phyloP scores from a whole-genome alignment of 495 filamentous ascomycete species.

The Echria macrotheca region DNA sequence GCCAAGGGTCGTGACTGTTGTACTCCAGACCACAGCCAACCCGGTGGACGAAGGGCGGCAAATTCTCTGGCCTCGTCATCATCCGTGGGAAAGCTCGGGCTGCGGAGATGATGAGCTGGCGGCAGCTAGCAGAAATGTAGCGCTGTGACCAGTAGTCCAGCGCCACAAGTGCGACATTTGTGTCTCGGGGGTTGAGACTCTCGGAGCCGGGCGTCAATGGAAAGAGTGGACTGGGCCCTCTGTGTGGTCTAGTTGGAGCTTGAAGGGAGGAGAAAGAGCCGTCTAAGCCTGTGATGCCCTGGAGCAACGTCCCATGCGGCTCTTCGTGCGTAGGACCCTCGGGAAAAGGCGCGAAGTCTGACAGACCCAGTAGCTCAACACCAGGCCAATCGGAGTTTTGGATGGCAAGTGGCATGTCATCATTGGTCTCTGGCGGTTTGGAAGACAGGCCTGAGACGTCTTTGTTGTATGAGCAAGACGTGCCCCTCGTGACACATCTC shows the following conservation, averaged over 20 bases:
- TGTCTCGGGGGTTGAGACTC: background rate
- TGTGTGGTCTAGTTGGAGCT: too few relatives aligned
- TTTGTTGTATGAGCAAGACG: background rate
- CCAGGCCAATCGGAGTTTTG: too few relatives aligned
- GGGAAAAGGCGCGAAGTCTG: too few relatives aligned
- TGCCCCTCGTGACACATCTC: background rate
- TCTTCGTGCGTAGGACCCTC: too few relatives aligned
- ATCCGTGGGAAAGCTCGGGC: slow-evolving; percentile 5
- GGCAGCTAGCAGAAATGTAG: background rate
- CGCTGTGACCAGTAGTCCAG: background rate
- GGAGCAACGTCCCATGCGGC: too few relatives aligned
- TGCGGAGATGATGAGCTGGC: background rate
- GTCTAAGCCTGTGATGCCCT: too few relatives aligned
- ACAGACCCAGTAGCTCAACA: too few relatives aligned
- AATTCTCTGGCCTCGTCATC: background rate
- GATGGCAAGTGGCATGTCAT: background rate
- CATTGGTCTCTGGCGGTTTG: background rate
- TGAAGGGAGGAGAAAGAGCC: too few relatives aligned
- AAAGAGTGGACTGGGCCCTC: too few relatives aligned
- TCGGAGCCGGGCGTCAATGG: background rate
- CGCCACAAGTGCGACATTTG: too few relatives aligned
- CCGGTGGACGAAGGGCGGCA: slow-evolving; percentile 4
- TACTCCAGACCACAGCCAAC: background rate
- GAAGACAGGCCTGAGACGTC: background rate
- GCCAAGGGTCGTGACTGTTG: background rate